A percentile compares a stretch with the other conserved stretches of the same genome.
phyloP scores from a whole-genome alignment of 1,284 basidiomycete genomes.

The Anthracocystis setariae region DNA sequence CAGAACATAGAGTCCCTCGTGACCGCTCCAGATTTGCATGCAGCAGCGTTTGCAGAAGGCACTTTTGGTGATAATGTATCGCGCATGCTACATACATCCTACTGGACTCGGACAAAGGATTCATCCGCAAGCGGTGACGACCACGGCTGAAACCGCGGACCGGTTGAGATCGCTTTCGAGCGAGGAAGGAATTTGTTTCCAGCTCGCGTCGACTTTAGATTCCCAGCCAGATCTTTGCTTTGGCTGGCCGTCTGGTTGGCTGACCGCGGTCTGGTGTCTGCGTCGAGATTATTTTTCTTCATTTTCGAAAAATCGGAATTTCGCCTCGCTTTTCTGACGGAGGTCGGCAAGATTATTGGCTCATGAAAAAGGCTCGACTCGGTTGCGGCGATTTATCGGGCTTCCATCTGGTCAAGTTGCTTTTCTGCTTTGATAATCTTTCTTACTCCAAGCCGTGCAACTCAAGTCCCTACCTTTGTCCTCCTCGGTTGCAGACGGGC shows the following conservation, averaged over 20 bases:
- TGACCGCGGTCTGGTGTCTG: too few species aligned
- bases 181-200: conserved; percentile 3
- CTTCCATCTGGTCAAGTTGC: conserved; percentile 6
- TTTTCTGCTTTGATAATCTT: conserved; percentile 29
- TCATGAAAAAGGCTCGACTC: conserved; percentile 21
- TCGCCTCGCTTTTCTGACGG: too few species aligned
- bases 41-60: too few species aligned
- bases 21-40: too few species aligned
- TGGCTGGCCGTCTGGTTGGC: neutral
- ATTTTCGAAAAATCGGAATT: too few species aligned
- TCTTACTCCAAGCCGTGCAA: neutral
- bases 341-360: neutral
- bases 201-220: conserved; percentile 38
- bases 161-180: conserved; percentile 3
- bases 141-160: conserved; percentile 5
- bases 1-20: too few species aligned
- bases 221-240: too few species aligned
- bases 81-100: too few species aligned
- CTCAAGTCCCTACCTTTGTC: neutral
- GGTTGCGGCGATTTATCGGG: conserved; percentile 12
- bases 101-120: too few species aligned
- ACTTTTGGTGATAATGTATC: too few species aligned
- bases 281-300: too few species aligned
- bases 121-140: too few species aligned
- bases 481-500: neutral